Conservation (phyloP, 2,329 filamentous ascomycete genomes). For the Exophiala alcalophila region DNA sequence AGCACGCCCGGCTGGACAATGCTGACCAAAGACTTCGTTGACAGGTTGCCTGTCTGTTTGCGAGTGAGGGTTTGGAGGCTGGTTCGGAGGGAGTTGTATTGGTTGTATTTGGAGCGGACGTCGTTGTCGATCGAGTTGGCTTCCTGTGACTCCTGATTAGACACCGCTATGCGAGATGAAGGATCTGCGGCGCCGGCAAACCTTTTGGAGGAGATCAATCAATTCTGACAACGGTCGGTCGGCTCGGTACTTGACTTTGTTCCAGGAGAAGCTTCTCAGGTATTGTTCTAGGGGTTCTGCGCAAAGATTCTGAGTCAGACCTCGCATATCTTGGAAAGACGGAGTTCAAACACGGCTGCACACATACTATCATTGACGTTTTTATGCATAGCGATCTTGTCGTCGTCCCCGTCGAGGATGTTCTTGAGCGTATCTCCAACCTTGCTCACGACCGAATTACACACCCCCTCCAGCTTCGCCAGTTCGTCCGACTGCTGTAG, state of each 20-base stretch:
- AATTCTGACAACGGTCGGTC: constrained; percentile 87
- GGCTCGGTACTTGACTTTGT: constrained; percentile 93
- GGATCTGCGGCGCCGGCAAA: constrained; percentile 36
- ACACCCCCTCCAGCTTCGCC: constrained; percentile 76
- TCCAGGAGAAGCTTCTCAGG: constrained; percentile 85
- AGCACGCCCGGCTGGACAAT: constrained; percentile 78
- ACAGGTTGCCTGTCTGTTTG: constrained; percentile 88
- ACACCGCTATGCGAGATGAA: neutral
- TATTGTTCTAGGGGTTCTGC: constrained; percentile 95
- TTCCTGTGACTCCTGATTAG: constrained; percentile 56
- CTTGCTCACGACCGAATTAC: constrained; percentile 79
- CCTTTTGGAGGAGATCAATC: constrained; percentile 84
- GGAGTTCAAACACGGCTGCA: neutral
- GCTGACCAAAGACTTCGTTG: constrained; percentile 88
- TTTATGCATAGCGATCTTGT: constrained; percentile 80
- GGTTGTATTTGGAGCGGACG: constrained; percentile 87
- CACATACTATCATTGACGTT: constrained; percentile 85
- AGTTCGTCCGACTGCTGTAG: constrained; percentile 96
- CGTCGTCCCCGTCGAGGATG: constrained; percentile 80
- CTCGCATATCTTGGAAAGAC: neutral
- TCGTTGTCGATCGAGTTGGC: constrained; percentile 90
- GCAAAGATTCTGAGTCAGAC: too few species aligned
- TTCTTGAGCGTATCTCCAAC: constrained; percentile 80
- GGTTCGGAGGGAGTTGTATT: constrained; percentile 89
- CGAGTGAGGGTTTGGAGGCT: constrained; percentile 77